A percentile compares a stretch with the other conserved stretches of the same genome.
These are phyloP conservation scores for Clonostachys solani DNA, from an alignment of 2,329 filamentous ascomycete species.

Conservation along the genomic window DNA sequence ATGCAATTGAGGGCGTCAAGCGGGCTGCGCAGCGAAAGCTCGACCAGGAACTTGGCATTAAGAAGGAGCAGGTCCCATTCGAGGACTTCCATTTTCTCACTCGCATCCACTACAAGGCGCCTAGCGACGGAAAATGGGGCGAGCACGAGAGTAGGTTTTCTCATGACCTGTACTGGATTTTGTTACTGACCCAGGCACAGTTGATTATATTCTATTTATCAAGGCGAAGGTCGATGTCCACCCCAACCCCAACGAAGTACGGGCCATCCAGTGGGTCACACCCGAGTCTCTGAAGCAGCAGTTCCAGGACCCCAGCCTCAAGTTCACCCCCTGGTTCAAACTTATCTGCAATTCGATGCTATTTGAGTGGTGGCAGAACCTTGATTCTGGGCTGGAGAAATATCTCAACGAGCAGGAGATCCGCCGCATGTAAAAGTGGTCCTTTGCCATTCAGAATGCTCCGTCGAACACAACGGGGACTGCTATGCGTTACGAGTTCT, in stretches of 20 bases:
- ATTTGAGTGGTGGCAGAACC: conserved; percentile 93
- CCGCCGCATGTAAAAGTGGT: conserved; percentile 63
- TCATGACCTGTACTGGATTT: too few species aligned
- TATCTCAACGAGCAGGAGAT: conserved; percentile 85
- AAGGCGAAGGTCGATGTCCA: conserved; percentile 84
- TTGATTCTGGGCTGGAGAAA: conserved; percentile 76
- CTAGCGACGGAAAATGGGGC: conserved; percentile 96
- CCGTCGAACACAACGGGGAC: too few species aligned
- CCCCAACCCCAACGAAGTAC: conserved; percentile 83
- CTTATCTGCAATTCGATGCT: conserved; percentile 97
- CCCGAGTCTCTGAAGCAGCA: conserved; percentile 77
- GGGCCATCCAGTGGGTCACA: conserved; percentile 79
- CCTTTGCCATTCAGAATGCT: too few species aligned
- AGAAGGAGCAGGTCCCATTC: conserved; percentile 79
- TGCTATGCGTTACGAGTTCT: too few species aligned
- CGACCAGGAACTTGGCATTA: conserved; percentile 91
- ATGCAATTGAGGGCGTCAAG: conserved; percentile 82
- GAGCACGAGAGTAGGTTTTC: conserved; percentile 85
- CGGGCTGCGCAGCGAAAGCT: conserved; percentile 90
- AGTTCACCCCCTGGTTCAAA: conserved; percentile 99
- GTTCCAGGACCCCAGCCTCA: conserved; percentile 75
- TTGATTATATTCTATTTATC: conserved; percentile 99
- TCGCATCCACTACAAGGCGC: conserved; percentile 95
- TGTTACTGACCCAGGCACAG: conserved; percentile 35
- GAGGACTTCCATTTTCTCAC: conserved; percentile 93